Evolutionary conservation across 148 eudicot species (phyloP), one percentile per base, ranked within the genome.

Genomic region (Heliosperma pusillum): DNA sequence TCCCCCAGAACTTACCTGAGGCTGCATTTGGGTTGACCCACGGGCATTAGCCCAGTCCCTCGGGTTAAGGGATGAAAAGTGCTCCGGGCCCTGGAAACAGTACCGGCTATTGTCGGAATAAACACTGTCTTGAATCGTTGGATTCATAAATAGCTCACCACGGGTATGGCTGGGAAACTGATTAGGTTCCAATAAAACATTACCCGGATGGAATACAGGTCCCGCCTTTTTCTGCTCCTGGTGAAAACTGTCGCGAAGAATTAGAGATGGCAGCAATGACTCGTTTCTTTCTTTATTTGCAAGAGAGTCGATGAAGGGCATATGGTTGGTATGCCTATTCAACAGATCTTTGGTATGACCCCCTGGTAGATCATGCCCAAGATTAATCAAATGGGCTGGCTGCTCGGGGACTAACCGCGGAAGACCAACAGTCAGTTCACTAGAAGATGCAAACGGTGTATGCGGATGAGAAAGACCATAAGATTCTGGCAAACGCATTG

Each of bases 1-100:
- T 27, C 79, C 89, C 42, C 80, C 86, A 22, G 84, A 80, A 36
- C 65, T 79, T 78, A 84, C 17, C n/a, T 82, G 86, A 69, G 89
- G 45, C 59, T 83, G 88, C 22, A 86, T 70, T 50, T 89, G 83
- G 65, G 78, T 74, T 44, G 87, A 42, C 53, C 80, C 33, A 17
- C 85, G 86, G 53, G 83, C 66, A 75, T 47, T 82, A 63, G 82
- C 77, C 94, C 94, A 93, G 73, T 87, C 91, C 76, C 88, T 87
- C 71, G 78, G 77, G 72, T 82, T 82, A 25, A 84, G 78, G 44
- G 85, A 29, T 66, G 84, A 68, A 60, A 88, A 84, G 47, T 81
- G 85, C 42, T 89, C 89, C 71, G 81, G 89, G 64, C 88, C 84
- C 19, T 83, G 91, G 67, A 85, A 68, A 27, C 82, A 12, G 71